Evolutionary conservation across 306 rosid genomes (phyloP), one percentile per base, ranked within the genome.

Genomic region (Inga oerstediana): DNA sequence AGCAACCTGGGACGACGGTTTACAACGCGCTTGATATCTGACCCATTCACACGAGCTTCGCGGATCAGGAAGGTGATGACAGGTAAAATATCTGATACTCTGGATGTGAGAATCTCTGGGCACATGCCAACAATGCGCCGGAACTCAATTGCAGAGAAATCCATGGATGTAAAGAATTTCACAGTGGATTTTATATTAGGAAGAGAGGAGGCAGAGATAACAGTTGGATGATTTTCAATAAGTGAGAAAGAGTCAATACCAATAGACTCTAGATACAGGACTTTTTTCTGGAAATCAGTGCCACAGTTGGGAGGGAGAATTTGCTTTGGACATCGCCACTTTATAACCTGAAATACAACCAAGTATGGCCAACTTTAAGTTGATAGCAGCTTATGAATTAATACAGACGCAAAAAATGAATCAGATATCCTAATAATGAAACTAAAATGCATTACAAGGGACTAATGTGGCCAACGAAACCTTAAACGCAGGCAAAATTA

Each of bases 1-100:
- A 96, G 91, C 85, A 96, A 83, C 76, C 98, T 89, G 11, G 98
- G 99, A 16, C 98, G 97, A 15, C 98, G 96, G 76, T 91, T 87
- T 80, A 96, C 85, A 51, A 86, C 93, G 17, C 84, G 84, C 79
- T 85, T 89, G 81, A 96, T 83, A 46, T 92, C 85, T 20, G 87
- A 85, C 37, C 90, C 82, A 41, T 81, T 84, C 80, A 96, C 93
- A 8, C 43, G 82, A 77, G 90, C 97, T 78, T 96, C 97, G 0
- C 92, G 89, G 54, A 90, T 86, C 82, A 93, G 97, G 88, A 96
- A 93, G 27, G 98, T 91, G 90, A 93, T 84, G 76, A 93, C 82
- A 1, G 93, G 97, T 72, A 86, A 76, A 24, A 94, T 72, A 80
- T 90, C 92, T 7, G 94, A 75, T 44, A 86, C 91, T 20, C 78